Conservation (phyloP, 2,329 filamentous ascomycete genomes). For the Stemphylium vesicarium region DNA sequence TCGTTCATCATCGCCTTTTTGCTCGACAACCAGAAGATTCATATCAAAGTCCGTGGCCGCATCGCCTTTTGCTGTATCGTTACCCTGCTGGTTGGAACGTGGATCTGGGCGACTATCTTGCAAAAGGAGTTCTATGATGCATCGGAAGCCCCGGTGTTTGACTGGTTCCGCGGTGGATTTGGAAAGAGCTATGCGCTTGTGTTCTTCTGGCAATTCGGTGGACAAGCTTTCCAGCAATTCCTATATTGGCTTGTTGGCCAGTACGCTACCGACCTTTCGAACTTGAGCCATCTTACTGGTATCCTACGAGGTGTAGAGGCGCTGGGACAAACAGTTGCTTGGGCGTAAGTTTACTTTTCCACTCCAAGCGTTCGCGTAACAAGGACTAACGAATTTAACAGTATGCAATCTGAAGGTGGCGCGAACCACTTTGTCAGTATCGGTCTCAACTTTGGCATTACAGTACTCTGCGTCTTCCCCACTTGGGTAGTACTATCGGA, state of each 20-base stretch:
- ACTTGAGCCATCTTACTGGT: constrained; percentile 43
- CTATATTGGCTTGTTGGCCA: constrained; percentile 48
- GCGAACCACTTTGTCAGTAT: constrained; percentile 48
- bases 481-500: constrained; percentile 45
- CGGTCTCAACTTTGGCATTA: constrained; percentile 46
- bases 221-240: constrained; percentile 48
- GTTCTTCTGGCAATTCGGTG: constrained; percentile 47
- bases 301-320: constrained; percentile 46
- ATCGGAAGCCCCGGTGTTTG: constrained; percentile 33
- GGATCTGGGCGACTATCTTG: constrained; percentile 45
- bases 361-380: neutral
- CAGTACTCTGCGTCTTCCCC: constrained; percentile 37
- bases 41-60: constrained; percentile 43
- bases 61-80: constrained; percentile 40
- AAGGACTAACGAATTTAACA: constrained; percentile 17
- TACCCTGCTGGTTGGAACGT: constrained; percentile 40
- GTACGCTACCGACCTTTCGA: constrained; percentile 42
- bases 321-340: constrained; percentile 45
- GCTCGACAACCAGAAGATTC: constrained; percentile 42
- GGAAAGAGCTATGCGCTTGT: constrained; percentile 43
- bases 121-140: constrained; percentile 44
- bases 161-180: constrained; percentile 46
- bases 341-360: constrained; percentile 35
- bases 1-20: constrained; percentile 44
- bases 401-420: constrained; percentile 45